Percentiles rank a stretch among this genome's conserved stretches.
Conservation (phyloP, 345 rosid species). For the Citrus maxima region DNA sequence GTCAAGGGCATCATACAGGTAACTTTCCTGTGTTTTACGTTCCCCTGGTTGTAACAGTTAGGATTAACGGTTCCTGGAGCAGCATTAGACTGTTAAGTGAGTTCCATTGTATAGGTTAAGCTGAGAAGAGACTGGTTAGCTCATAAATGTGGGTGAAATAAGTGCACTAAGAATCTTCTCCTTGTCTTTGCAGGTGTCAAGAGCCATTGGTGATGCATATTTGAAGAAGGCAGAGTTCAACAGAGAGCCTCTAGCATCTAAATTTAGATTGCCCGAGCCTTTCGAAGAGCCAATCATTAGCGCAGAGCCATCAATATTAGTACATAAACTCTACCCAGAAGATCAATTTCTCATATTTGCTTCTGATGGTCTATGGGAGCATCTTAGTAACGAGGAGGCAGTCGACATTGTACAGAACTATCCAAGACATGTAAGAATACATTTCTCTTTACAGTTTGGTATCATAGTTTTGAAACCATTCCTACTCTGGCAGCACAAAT, state of each 20-base stretch:
- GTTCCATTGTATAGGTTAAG: neutral
- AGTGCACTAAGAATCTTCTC: neutral
- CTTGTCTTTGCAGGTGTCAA: constrained; percentile 52
- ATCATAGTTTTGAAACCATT: neutral
- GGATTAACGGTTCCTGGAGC: neutral
- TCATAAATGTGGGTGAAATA: neutral
- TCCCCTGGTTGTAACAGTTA: neutral
- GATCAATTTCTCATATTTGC: constrained; percentile 79
- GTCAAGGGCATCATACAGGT: constrained; percentile 91
- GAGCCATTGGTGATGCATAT: constrained; percentile 86
- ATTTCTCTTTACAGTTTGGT: neutral
- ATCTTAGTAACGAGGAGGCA: constrained; percentile 65
- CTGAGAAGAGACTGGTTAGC: neutral
- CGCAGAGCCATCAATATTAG: constrained; percentile 59
- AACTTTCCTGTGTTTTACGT: neutral
- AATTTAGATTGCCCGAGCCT: constrained; percentile 49
- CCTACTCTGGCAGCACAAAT: neutral
- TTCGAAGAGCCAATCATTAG: constrained; percentile 67
- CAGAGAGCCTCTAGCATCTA: constrained; percentile 59
- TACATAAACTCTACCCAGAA: constrained; percentile 47
- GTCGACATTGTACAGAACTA: constrained; percentile 48
- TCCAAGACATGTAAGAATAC: constrained; percentile 52
- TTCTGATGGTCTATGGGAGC: constrained; percentile 95
- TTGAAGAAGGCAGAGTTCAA: constrained; percentile 77
- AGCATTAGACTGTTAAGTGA: neutral